Conservation (phyloP, 805 yeast species). For the Metschnikowia arizonensis region DNA sequence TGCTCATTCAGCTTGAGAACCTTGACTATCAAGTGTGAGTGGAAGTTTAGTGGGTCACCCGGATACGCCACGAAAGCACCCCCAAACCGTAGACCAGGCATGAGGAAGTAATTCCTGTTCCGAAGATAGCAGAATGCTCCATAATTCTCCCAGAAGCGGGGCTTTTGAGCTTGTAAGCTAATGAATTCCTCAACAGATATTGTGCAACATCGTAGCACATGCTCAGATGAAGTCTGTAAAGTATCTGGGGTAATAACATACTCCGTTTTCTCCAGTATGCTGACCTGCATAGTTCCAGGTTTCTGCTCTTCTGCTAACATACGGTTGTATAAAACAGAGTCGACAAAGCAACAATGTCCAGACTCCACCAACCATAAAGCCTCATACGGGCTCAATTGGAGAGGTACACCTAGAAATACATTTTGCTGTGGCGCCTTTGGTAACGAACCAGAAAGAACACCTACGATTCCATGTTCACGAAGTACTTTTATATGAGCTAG, state of each 20-base stretch:
- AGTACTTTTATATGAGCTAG: constrained; percentile 49
- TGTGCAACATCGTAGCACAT: neutral
- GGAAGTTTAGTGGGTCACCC: constrained; percentile 89
- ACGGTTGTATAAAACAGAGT: constrained; percentile 30
- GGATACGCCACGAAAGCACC: constrained; percentile 88
- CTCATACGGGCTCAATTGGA: constrained; percentile 71
- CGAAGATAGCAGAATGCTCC: constrained; percentile 38
- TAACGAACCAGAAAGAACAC: constrained; percentile 76
- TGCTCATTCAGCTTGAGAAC: constrained; percentile 30
- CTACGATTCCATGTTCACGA: constrained; percentile 64
- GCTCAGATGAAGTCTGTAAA: neutral
- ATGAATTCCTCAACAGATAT: constrained; percentile 2
- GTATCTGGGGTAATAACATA: constrained; percentile 15
- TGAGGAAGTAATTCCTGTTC: constrained; percentile 46
- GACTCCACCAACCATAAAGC: constrained; percentile 55
- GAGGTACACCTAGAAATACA: constrained; percentile 78
- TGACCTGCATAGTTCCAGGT: neutral
- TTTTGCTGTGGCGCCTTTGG: constrained; percentile 94
- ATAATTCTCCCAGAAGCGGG: constrained; percentile 11
- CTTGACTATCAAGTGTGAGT: constrained; percentile 76
- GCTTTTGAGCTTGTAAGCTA: neutral
- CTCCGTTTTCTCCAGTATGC: constrained; percentile 7
- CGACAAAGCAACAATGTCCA: constrained; percentile 42
- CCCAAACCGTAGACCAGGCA: constrained; percentile 91
- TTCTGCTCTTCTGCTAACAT: constrained; percentile 3